Conservation (phyloP, 2,329 filamentous ascomycete genomes). For the Pezizomycotina sp. region DNA sequence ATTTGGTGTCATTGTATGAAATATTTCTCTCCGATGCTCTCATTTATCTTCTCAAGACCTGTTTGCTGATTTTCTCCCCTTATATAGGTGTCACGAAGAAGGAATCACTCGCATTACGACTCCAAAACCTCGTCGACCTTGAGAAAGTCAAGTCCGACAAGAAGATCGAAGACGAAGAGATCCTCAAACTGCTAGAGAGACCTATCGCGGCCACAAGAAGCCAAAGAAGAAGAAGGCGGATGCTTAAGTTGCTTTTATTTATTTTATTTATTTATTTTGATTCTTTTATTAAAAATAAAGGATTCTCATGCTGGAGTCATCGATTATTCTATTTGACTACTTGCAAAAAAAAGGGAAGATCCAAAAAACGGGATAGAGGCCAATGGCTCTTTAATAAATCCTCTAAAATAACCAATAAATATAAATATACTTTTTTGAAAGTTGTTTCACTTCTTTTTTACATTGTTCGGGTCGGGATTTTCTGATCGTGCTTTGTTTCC, state of each 20-base stretch:
- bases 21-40: slow-evolving; percentile 3
- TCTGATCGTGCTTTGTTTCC: too few species aligned
- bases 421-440: too few species aligned
- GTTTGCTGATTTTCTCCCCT: slow-evolving; percentile 1
- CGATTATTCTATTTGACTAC: too few species aligned
- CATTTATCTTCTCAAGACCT: background rate
- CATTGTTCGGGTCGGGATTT: too few species aligned
- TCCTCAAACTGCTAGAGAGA: slow-evolving; percentile 84
- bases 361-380: too few species aligned
- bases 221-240: slow-evolving; percentile 75
- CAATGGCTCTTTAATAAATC: too few species aligned
- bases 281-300: too few species aligned
- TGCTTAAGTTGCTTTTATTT: slow-evolving; percentile 6
- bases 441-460: too few species aligned
- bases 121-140: slow-evolving; percentile 57
- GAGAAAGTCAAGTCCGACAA: slow-evolving; percentile 84
- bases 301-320: too few species aligned
- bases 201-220: slow-evolving; percentile 67
- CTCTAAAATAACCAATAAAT: too few species aligned
- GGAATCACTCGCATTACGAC: slow-evolving; percentile 69
- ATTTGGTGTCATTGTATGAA: slow-evolving; percentile 77
- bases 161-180: slow-evolving; percentile 92
- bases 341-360: too few species aligned
- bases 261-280: too few species aligned
- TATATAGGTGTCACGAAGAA: slow-evolving; percentile 84